Percentiles rank a stretch among this genome's conserved stretches.
These are phyloP conservation scores for Tolypocladium pustulatum DNA, from an alignment of 2,329 filamentous ascomycete genomes.

Conservation along the genomic window DNA sequence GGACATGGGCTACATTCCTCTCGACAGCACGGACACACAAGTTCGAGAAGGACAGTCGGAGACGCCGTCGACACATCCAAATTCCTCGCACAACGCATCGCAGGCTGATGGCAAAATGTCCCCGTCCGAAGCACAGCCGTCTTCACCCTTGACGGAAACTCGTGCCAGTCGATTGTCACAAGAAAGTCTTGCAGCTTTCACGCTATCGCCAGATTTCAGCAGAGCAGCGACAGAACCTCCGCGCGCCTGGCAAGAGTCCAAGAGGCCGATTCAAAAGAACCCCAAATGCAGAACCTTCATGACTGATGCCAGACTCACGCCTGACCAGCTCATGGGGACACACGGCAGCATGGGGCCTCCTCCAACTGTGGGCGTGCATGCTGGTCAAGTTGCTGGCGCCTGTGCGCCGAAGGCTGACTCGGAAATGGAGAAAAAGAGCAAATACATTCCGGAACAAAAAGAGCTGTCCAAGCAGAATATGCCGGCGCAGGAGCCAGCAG, in stretches of 20 bases:
- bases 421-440: not conserved
- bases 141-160: not conserved
- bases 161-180: not conserved
- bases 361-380: not conserved
- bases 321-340: too few relatives aligned
- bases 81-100: not conserved
- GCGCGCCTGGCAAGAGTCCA: not conserved
- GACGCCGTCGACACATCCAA: not conserved
- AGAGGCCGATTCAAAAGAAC: too few relatives aligned
- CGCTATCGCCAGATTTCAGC: not conserved
- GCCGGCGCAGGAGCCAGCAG: not conserved
- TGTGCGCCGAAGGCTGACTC: not conserved
- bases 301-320: too few relatives aligned
- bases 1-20: too few relatives aligned
- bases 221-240: not conserved
- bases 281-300: too few relatives aligned
- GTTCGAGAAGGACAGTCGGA: not conserved
- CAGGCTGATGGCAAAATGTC: not conserved
- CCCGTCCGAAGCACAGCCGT: not conserved
- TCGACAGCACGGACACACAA: not conserved
- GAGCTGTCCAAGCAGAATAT: not conserved
- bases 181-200: not conserved
- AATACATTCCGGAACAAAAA: not conserved
- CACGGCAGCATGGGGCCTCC: not conserved
- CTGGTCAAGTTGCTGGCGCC: not conserved